Evolutionary conservation across 768 basidiomycete species (phyloP).

Genomic region (Boletus subparvulus): DNA sequence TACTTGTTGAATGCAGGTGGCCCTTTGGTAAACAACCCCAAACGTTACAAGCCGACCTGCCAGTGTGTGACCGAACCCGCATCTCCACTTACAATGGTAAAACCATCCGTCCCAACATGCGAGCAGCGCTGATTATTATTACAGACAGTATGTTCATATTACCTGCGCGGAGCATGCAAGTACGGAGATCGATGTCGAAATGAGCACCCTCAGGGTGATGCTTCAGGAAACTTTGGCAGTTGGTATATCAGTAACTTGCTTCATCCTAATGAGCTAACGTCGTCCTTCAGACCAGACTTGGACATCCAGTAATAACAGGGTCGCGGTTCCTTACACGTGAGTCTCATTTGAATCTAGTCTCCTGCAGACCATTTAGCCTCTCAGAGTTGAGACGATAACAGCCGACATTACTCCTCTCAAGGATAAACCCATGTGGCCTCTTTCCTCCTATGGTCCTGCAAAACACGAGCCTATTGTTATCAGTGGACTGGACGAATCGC

Average conservation of each 20-base stretch:
- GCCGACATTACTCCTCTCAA: slow-evolving; percentile 56
- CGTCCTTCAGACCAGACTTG: slow-evolving; percentile 40
- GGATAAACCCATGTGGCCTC: slow-evolving; percentile 78
- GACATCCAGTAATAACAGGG: slow-evolving; percentile 32
- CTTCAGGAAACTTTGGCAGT: slow-evolving; percentile 51
- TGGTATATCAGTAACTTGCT: slow-evolving; percentile 28
- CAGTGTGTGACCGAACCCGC: not conserved
- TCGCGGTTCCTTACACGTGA: slow-evolving; percentile 41
- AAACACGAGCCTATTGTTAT: slow-evolving; percentile 73
- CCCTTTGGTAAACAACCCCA: slow-evolving; percentile 11
- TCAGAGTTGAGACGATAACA: slow-evolving; percentile 60
- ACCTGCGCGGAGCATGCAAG: slow-evolving; percentile 60
- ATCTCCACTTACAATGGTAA: slow-evolving; percentile 18
- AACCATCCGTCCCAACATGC: not conserved
- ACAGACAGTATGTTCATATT: slow-evolving; percentile 62
- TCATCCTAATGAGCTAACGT: slow-evolving; percentile 13
- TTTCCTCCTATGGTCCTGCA: slow-evolving; percentile 75
- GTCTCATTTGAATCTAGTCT: slow-evolving; percentile 3
- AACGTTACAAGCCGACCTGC: not conserved
- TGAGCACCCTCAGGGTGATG: slow-evolving; percentile 48
- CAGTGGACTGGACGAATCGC: slow-evolving; percentile 64
- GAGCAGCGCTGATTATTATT: slow-evolving; percentile 1
- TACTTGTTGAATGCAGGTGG: slow-evolving; percentile 14
- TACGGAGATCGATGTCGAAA: slow-evolving; percentile 67
- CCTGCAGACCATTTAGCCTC: not conserved